These are phyloP conservation scores for Pleodorina starrii DNA, from an alignment of 139 green algal species.

Conservation along the genomic window DNA sequence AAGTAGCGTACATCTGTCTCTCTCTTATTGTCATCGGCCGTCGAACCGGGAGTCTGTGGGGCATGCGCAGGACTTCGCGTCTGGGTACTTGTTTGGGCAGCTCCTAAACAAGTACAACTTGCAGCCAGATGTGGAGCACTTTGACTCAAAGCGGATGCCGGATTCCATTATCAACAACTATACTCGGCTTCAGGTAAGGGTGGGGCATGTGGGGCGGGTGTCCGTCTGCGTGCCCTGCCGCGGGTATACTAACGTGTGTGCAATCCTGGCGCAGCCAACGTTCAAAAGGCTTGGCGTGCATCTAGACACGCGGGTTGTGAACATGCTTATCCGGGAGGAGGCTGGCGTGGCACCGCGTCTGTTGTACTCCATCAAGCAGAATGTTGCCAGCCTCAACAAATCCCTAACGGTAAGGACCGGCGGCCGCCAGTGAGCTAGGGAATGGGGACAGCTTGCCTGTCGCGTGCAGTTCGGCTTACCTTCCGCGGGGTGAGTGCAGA, in stretches of 20 bases:
- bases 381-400: slow-evolving; percentile 60
- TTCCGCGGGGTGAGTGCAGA: slow-evolving; percentile 40
- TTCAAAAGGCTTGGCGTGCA: slow-evolving; percentile 73
- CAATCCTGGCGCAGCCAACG: slow-evolving; percentile 56
- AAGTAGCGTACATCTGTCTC: neutral
- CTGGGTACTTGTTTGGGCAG: slow-evolving; percentile 77
- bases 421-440: too few relatives aligned
- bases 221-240: neutral
- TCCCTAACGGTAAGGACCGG: slow-evolving; percentile 57
- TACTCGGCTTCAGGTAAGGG: slow-evolving; percentile 74
- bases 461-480: too few relatives aligned
- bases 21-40: too few relatives aligned
- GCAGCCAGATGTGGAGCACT: slow-evolving; percentile 81
- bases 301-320: slow-evolving; percentile 70
- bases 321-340: slow-evolving; percentile 76
- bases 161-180: slow-evolving; percentile 85
- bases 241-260: neutral
- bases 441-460: neutral
- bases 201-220: neutral
- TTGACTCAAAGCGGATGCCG: slow-evolving; percentile 65
- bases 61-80: slow-evolving; percentile 76
- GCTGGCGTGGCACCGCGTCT: slow-evolving; percentile 72
- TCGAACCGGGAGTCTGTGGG: neutral
- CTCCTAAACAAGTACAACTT: slow-evolving; percentile 72
- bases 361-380: slow-evolving; percentile 77